A percentile compares a stretch with the other conserved stretches of the same genome.
phyloP scores from a whole-genome alignment of 2,329 filamentous ascomycete species.

The Pseudogymnoascus sp. region DNA sequence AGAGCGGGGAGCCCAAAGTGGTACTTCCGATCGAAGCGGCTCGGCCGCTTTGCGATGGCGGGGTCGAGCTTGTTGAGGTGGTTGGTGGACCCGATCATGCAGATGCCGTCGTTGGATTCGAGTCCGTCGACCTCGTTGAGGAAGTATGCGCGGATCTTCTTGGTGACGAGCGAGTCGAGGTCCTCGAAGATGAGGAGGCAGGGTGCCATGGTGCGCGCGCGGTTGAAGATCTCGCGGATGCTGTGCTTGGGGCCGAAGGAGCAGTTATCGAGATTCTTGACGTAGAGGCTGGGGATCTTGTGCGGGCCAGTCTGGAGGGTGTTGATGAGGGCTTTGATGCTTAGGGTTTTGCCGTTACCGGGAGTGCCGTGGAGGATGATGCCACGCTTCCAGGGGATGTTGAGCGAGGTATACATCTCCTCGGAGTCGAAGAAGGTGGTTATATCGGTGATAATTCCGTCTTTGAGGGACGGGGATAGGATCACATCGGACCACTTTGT shows the following conservation, averaged over 20 bases:
- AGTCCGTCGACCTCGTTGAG: slow-evolving; percentile 66
- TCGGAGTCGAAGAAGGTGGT: slow-evolving; percentile 54
- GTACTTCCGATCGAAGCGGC: slow-evolving; percentile 60
- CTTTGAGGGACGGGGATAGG: slow-evolving; percentile 56
- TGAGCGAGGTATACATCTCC: slow-evolving; percentile 50
- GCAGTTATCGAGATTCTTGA: slow-evolving; percentile 40
- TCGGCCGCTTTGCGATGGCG: slow-evolving; percentile 57
- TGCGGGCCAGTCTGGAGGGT: slow-evolving; percentile 43
- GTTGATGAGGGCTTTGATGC: slow-evolving; percentile 63
- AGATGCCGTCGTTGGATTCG: slow-evolving; percentile 60
- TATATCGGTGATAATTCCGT: slow-evolving; percentile 54
- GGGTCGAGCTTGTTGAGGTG: slow-evolving; percentile 59
- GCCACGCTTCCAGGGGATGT: slow-evolving; percentile 64
- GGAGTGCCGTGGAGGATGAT: slow-evolving; percentile 60
- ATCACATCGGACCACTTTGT: slow-evolving; percentile 60
- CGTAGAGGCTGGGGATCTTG: slow-evolving; percentile 51
- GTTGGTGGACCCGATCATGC: slow-evolving; percentile 61
- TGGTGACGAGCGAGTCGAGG: slow-evolving; percentile 57
- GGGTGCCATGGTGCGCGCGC: slow-evolving; percentile 54
- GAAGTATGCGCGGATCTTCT: slow-evolving; percentile 57
- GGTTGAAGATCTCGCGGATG: slow-evolving; percentile 46
- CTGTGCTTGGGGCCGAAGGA: slow-evolving; percentile 46
- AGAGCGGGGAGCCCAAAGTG: slow-evolving; percentile 50
- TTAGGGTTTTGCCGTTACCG: slow-evolving; percentile 62
- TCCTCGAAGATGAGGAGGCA: slow-evolving; percentile 68